Conservation (phyloP, 805 yeast species). For the Candida koratica region DNA sequence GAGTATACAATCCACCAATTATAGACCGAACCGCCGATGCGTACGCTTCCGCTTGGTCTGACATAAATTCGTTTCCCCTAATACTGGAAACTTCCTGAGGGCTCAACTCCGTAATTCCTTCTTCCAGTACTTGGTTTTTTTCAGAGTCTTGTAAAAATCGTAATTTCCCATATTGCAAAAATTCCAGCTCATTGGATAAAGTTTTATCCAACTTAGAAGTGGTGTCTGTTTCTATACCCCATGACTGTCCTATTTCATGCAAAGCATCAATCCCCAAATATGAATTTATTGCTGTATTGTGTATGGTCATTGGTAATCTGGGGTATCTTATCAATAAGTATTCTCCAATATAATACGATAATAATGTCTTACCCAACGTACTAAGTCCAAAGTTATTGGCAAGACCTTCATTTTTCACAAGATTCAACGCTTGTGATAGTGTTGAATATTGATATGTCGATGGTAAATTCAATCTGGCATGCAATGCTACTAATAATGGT, state of each 20-base stretch:
- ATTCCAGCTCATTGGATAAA: constrained; percentile 63
- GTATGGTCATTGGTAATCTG: constrained; percentile 77
- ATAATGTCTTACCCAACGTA: constrained; percentile 74
- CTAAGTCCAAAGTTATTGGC: constrained; percentile 77
- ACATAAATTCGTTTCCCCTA: constrained; percentile 21
- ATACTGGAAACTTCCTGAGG: constrained; percentile 21
- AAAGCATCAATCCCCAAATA: constrained; percentile 67
- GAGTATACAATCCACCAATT: constrained; percentile 77
- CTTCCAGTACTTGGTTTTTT: constrained; percentile 33
- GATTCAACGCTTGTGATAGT: constrained; percentile 76
- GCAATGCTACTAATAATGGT: constrained; percentile 75
- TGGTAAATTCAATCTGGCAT: constrained; percentile 69
- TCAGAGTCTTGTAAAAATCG: constrained; percentile 41
- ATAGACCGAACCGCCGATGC: constrained; percentile 78
- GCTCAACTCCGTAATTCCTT: constrained; percentile 48
- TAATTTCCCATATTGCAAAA: constrained; percentile 66
- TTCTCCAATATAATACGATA: constrained; percentile 74
- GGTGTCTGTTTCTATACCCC: constrained; percentile 87
- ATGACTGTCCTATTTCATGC: constrained; percentile 60
- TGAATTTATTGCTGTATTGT: constrained; percentile 71
- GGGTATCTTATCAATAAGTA: constrained; percentile 76
- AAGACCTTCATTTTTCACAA: constrained; percentile 43
- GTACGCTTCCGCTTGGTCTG: constrained; percentile 43
- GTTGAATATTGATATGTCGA: constrained; percentile 54
- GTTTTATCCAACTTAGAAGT: constrained; percentile 61